These are phyloP conservation scores for Vicia sativa DNA, from an alignment of 306 rosid species.

Conservation along the genomic window DNA sequence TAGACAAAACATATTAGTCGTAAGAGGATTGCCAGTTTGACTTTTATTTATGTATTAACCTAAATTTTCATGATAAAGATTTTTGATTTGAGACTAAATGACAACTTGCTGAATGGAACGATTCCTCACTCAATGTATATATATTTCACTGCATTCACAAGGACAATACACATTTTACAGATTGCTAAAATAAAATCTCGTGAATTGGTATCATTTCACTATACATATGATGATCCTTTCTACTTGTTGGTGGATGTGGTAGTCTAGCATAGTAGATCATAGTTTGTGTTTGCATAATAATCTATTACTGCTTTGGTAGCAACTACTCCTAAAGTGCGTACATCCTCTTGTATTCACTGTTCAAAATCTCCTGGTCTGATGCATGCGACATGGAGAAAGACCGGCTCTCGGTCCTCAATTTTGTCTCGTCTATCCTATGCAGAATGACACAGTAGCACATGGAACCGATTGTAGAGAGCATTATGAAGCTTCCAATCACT, in stretches of 20 bases:
- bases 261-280: constrained; percentile 9
- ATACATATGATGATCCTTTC: constrained; percentile 2
- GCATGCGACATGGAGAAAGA: constrained; percentile 70
- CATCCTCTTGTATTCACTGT: constrained; percentile 85
- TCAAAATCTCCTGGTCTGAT: constrained; percentile 86
- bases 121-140: no score
- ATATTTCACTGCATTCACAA: background rate
- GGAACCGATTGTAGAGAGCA: constrained; percentile 94
- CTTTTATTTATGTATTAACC: no score
- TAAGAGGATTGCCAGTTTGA: no score
- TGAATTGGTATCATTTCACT: background rate
- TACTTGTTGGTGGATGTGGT: background rate
- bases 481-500: constrained; percentile 78
- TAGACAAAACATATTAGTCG: background rate
- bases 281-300: constrained; percentile 15
- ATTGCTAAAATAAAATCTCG: background rate
- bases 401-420: constrained; percentile 69
- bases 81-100: no score
- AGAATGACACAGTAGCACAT: constrained; percentile 91
- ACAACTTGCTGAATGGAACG: no score
- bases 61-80: no score
- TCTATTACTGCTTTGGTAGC: constrained; percentile 14
- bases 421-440: constrained; percentile 85
- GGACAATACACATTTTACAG: constrained; percentile 11
- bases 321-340: constrained; percentile 68